Evolutionary conservation across 164 flowering plant species (phyloP), one percentile per base, ranked within the genome.

Genomic region (Tinospora cordifolia): DNA sequence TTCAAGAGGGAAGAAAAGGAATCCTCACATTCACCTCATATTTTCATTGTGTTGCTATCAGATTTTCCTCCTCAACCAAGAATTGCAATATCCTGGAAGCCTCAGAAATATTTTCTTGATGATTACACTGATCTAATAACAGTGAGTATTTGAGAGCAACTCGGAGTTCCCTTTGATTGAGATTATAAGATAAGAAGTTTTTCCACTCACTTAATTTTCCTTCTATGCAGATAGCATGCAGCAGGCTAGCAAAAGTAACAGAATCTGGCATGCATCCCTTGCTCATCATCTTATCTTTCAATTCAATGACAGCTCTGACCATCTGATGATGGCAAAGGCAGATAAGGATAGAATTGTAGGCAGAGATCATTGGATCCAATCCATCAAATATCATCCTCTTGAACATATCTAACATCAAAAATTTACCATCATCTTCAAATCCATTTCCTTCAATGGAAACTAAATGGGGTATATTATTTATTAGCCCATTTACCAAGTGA

Each of bases 171-270:
- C 69, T 62, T 68, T 78, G 83, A 71, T 74, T 77, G 60, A 87
- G 70, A 72, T 75, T 69, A 72, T 70, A 80, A 24, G 84, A 63
- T 7, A 85, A 77, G 26, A 84, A 60, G 36, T 71, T 79, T 70
- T 75, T 83, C 93, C 93, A 86, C 47, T 87, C 89, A 15, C 77
- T 72, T 38, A 83, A 83, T 77, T 75, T 84, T 66, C 91, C 93
- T 74, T 83, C 87, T 71, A 82, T 68, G 74, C 89, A 90, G 65
- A 87, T 30, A 44, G 92, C 89, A 80, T 81, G 83, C 46, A 92
- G 74, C 79, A 92, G 68, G 34, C 86, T 86, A 75, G 79, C 81
- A 76, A 85, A 84, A 62, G 84, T 79, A 69, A 88, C 80, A 68
- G 94, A 78, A 79, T 86, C 87, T 21, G 75, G 78, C 75, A 59